Conservation (phyloP, 345 rosid genomes). For the Litchi chinensis region DNA sequence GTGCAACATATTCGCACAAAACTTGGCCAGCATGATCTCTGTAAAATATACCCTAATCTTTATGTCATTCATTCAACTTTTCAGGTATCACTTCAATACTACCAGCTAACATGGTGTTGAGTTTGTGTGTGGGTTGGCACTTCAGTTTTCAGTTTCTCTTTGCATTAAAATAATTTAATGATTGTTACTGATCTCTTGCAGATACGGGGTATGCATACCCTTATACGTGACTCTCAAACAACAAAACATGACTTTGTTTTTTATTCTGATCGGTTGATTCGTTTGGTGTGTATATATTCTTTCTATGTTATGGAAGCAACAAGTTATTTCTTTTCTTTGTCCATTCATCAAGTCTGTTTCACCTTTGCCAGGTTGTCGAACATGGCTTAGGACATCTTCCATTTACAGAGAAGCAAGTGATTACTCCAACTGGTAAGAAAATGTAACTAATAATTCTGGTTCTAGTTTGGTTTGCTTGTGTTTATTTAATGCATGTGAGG, state of each 20-base stretch:
- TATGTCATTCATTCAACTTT: constrained; percentile 95
- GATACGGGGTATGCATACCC: constrained; percentile 99
- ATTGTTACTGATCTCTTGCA: constrained; percentile 39
- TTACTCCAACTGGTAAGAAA: constrained; percentile 91
- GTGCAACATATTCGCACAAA: constrained; percentile 97
- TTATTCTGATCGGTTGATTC: constrained; percentile 94
- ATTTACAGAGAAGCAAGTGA: constrained; percentile 94
- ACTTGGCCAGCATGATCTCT: constrained; percentile 97
- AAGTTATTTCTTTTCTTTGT: background rate
- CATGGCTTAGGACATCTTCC: constrained; percentile 99
- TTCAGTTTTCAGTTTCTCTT: background rate
- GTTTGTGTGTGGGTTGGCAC: background rate
- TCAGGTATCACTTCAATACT: constrained; percentile 58
- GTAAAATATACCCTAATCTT: constrained; percentile 96
- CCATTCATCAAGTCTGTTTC: constrained; percentile 16
- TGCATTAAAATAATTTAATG: constrained; percentile 4
- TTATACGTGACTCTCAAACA: constrained; percentile 91
- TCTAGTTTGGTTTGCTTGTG: background rate
- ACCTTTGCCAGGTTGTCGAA: constrained; percentile 77
- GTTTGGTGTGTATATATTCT: constrained; percentile 68
- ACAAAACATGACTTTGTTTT: constrained; percentile 96
- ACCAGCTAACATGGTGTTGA: constrained; percentile 6
- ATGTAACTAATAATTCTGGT: constrained; percentile 15
- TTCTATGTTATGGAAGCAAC: constrained; percentile 4
- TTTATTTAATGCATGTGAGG: background rate